Evolutionary conservation across 306 rosid species (phyloP).

Genomic region (Echinosophora koreensis): DNA sequence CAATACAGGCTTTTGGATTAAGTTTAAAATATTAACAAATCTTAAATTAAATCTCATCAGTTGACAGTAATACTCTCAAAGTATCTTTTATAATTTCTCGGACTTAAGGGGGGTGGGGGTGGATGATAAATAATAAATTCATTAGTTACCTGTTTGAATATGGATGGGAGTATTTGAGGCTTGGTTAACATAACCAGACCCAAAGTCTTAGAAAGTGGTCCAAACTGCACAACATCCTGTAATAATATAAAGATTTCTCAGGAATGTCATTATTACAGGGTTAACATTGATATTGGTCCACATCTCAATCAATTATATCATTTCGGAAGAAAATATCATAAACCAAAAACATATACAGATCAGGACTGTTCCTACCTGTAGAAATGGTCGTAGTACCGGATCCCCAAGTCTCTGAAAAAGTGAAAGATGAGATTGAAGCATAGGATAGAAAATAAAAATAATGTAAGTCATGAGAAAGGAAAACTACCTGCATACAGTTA

Average conservation of each 20-base stretch:
- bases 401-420: constrained; percentile 84
- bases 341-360: constrained; percentile 25
- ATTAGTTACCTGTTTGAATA: constrained; percentile 84
- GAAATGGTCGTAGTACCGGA: constrained; percentile 92
- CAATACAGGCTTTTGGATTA: too few relatives aligned
- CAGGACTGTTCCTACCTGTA: constrained; percentile 64
- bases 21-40: too few relatives aligned
- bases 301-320: constrained; percentile 20
- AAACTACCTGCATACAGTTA: constrained; percentile 77
- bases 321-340: constrained; percentile 25
- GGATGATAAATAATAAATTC: neutral
- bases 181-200: constrained; percentile 88
- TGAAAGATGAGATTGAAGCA: constrained; percentile 21
- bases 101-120: neutral
- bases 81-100: too few relatives aligned
- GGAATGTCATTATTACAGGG: constrained; percentile 1
- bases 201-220: constrained; percentile 88
- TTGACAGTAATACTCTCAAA: too few relatives aligned
- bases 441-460: neutral
- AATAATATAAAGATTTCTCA: constrained; percentile 28
- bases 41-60: too few relatives aligned
- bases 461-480: constrained; percentile 7
- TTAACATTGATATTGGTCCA: constrained; percentile 25
- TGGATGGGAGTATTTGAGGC: constrained; percentile 89
- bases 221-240: constrained; percentile 97